A percentile compares a stretch with the other conserved stretches of the same genome.
Conservation (phyloP, 1,284 basidiomycete genomes). For the Ceratorhiza oryzae-sativae region DNA sequence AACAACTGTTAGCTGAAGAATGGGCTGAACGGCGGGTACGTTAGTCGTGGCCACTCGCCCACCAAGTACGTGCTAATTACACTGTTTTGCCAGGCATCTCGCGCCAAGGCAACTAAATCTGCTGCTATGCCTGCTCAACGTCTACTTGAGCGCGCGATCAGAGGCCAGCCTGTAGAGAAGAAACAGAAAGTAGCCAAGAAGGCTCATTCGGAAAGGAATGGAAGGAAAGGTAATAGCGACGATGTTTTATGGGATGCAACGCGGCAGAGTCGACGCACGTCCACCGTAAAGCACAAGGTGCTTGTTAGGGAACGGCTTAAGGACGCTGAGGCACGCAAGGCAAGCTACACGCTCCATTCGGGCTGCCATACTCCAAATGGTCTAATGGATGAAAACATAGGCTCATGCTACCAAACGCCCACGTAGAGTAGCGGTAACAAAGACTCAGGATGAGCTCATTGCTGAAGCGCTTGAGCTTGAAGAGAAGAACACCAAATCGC, state of each 20-base stretch:
- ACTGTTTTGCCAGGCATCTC: slow-evolving; percentile 56
- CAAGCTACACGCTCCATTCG: slow-evolving; percentile 46
- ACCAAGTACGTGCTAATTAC: slow-evolving; percentile 26
- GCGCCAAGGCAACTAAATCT: slow-evolving; percentile 65
- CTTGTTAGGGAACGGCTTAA: slow-evolving; percentile 50
- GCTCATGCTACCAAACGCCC: slow-evolving; percentile 66
- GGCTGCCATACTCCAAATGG: background rate
- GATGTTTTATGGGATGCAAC: slow-evolving; percentile 30
- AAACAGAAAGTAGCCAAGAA: slow-evolving; percentile 42
- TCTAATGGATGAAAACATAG: slow-evolving; percentile 49
- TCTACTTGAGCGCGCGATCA: slow-evolving; percentile 1
- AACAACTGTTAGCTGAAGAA: slow-evolving; percentile 66
- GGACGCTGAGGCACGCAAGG: slow-evolving; percentile 68
- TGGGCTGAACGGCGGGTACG: slow-evolving; percentile 60
- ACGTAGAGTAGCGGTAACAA: slow-evolving; percentile 58
- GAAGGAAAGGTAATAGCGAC: slow-evolving; percentile 57
- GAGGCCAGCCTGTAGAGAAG: slow-evolving; percentile 51
- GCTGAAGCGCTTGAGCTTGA: slow-evolving; percentile 83
- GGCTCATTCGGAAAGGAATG: slow-evolving; percentile 47
- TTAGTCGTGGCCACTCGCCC: slow-evolving; percentile 43
- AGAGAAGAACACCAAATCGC: slow-evolving; percentile 81
- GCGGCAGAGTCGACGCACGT: slow-evolving; percentile 25
- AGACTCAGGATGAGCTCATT: slow-evolving; percentile 82
- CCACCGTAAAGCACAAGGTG: slow-evolving; percentile 24
- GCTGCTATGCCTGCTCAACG: slow-evolving; percentile 57